phyloP scores from a whole-genome alignment of 2,329 filamentous ascomycete species.

The Trichoderma sp. region DNA sequence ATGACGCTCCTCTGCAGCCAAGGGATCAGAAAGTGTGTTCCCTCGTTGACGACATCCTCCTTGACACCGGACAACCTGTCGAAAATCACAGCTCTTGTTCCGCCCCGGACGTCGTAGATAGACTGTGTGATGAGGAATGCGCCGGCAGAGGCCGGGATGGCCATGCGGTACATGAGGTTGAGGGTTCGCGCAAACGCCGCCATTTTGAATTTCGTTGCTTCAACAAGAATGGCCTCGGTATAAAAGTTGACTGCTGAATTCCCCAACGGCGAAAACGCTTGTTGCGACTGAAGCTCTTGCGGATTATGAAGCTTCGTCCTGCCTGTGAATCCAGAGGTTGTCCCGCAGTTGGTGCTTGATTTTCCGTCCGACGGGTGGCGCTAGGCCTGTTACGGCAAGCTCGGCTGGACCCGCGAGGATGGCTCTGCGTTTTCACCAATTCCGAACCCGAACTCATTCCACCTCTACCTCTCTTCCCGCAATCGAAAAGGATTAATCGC shows the following conservation, averaged over 20 bases:
- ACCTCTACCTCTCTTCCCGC: conserved; percentile 14
- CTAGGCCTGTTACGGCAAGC: conserved; percentile 38
- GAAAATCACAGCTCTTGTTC: conserved; percentile 95
- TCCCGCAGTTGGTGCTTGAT: conserved; percentile 24
- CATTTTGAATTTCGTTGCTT: conserved; percentile 39
- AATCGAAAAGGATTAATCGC: conserved; percentile 19
- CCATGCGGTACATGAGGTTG: conserved; percentile 62
- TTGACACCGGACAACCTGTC: conserved; percentile 90
- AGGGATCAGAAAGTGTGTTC: conserved; percentile 92
- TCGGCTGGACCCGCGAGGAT: conserved; percentile 32
- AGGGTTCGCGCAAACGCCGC: conserved; percentile 58
- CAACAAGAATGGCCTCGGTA: not conserved
- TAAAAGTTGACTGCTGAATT: not conserved
- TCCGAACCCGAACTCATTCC: conserved; percentile 23
- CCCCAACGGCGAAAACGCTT: not conserved
- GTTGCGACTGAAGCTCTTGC: not conserved
- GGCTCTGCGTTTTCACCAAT: conserved; percentile 30
- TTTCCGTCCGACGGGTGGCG: conserved; percentile 25
- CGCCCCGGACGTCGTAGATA: conserved; percentile 96
- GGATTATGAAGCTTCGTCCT: conserved; percentile 12
- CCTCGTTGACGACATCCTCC: conserved; percentile 89
- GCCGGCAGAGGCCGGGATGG: conserved; percentile 70
- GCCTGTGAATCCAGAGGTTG: not conserved
- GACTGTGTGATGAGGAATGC: conserved; percentile 70
- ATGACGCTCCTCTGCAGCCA: conserved; percentile 94